phyloP scores from a whole-genome alignment of 345 rosid species.

The Kernera saxatilis region DNA sequence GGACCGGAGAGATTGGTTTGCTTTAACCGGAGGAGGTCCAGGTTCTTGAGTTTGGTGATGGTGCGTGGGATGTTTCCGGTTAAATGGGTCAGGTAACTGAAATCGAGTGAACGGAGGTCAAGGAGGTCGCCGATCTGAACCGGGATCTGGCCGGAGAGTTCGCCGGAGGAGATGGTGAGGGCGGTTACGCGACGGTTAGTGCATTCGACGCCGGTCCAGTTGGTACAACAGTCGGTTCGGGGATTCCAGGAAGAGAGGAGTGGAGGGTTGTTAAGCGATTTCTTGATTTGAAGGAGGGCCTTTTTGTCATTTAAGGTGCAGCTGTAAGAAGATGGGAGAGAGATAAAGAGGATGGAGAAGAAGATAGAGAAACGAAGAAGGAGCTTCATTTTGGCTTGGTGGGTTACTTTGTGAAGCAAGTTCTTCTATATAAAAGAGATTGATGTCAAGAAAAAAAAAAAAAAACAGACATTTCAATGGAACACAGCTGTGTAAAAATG shows the following conservation, averaged over 20 bases:
- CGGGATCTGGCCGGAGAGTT: conserved; percentile 54
- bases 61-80: conserved; percentile 58
- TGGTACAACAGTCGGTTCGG: conserved; percentile 54
- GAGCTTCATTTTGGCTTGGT: conserved; percentile 20
- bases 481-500: conserved; percentile 18
- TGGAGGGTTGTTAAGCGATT: conserved; percentile 51
- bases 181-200: conserved; percentile 45
- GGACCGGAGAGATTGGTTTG: conserved; percentile 46
- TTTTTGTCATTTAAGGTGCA: conserved; percentile 52
- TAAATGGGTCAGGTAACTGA: conserved; percentile 48
- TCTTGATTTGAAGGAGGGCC: conserved; percentile 57
- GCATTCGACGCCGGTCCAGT: conserved; percentile 66
- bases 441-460: no score
- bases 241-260: conserved; percentile 65
- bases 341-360: conserved; percentile 17
- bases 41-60: conserved; percentile 54
- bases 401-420: background rate
- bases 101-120: conserved; percentile 40
- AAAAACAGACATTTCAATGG: conserved; percentile 9
- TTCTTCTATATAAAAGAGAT: background rate
- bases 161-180: conserved; percentile 48
- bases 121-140: conserved; percentile 56
- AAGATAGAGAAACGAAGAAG: background rate
- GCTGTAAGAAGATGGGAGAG: conserved; percentile 27
- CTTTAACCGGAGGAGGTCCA: conserved; percentile 43